Evolutionary conservation across 192 early-diverging fungal species (phyloP).

Genomic region (Paraglomus brasilianum): DNA sequence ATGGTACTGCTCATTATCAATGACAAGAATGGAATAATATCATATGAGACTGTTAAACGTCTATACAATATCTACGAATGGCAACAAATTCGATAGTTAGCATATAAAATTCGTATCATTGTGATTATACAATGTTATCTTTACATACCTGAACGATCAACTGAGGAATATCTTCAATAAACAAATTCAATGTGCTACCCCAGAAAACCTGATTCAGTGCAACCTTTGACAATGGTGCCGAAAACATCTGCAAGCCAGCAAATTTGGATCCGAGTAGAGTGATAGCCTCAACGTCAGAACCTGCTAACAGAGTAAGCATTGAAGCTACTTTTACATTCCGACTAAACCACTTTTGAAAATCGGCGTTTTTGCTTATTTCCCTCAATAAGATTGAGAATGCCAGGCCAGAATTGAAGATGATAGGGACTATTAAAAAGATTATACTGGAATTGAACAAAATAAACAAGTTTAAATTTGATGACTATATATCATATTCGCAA

Average conservation of each 20-base stretch:
- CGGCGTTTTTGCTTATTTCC: background rate
- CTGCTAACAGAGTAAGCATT: constrained; percentile 20
- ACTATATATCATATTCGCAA: too few relatives aligned
- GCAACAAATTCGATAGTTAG: background rate
- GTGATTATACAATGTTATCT: too few relatives aligned
- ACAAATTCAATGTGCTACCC: constrained; percentile 1
- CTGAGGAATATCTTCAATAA: constrained; percentile 29
- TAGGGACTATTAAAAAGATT: background rate
- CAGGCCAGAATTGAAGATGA: background rate
- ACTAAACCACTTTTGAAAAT: constrained; percentile 1
- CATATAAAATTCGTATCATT: too few relatives aligned
- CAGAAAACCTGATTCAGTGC: constrained; percentile 2
- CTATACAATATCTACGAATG: constrained; percentile 12
- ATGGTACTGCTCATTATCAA: background rate
- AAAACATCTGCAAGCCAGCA: constrained; percentile 4
- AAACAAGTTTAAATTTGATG: background rate
- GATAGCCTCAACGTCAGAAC: constrained; percentile 11
- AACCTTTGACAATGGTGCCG: background rate
- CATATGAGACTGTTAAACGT: background rate
- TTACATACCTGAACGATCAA: constrained; percentile 26
- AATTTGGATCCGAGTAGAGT: background rate
- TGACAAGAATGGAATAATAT: constrained; percentile 15
- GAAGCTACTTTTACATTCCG: background rate
- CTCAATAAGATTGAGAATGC: constrained; percentile 6
- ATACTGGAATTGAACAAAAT: constrained; percentile 1